These are phyloP conservation scores for Exophiala sp. DNA, from an alignment of 2,329 filamentous ascomycete species.

Conservation along the genomic window DNA sequence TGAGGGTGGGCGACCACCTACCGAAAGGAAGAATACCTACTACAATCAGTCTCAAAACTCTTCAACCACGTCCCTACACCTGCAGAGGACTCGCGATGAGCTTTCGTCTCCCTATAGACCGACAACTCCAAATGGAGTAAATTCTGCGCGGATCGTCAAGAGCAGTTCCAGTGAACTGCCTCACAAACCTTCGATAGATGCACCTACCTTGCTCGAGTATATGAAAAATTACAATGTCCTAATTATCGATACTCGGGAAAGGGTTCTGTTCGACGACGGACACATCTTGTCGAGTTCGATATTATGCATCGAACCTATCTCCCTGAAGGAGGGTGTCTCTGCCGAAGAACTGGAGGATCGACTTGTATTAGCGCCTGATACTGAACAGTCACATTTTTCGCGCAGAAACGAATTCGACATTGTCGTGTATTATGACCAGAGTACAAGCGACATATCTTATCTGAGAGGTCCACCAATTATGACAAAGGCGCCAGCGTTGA, in stretches of 20 bases:
- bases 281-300: conserved; percentile 81
- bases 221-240: conserved; percentile 66
- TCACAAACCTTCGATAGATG: conserved; percentile 61
- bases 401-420: conserved; percentile 74
- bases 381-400: conserved; percentile 70
- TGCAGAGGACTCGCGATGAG: conserved; percentile 39
- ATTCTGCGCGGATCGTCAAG: conserved; percentile 37
- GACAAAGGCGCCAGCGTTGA: conserved; percentile 55
- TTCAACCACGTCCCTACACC: conserved; percentile 34
- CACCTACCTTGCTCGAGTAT: conserved; percentile 67
- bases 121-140: conserved; percentile 41
- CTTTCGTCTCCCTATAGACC: conserved; percentile 38
- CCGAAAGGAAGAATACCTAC: conserved; percentile 28
- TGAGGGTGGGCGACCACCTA: conserved; percentile 38
- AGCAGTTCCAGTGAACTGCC: conserved; percentile 48
- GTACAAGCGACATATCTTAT: conserved; percentile 58
- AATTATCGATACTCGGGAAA: conserved; percentile 78
- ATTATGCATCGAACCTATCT: conserved; percentile 86
- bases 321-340: conserved; percentile 64
- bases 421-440: conserved; percentile 85
- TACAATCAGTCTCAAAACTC: conserved; percentile 36
- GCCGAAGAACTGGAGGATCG: conserved; percentile 58
- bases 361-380: conserved; percentile 46
- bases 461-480: conserved; percentile 45
- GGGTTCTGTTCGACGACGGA: conserved; percentile 78